Conservation (phyloP, 2,329 filamentous ascomycete species). For the Didymella pomorum region DNA sequence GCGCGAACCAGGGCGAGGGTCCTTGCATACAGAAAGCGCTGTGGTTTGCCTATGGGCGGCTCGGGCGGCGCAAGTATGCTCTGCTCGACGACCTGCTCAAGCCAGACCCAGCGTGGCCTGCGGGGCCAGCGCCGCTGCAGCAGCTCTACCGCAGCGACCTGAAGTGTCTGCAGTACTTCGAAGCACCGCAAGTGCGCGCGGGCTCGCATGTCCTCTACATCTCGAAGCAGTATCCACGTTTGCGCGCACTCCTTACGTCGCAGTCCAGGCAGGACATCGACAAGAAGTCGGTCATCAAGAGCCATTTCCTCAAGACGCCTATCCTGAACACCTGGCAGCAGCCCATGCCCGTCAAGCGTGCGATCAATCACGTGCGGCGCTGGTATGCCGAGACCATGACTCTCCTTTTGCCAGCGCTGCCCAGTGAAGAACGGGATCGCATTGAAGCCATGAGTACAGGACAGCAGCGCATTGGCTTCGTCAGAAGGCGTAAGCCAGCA, state of each 20-base stretch:
- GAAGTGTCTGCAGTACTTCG: conserved; percentile 42
- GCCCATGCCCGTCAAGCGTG: conserved; percentile 56
- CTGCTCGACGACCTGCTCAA: conserved; percentile 46
- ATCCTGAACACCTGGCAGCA: conserved; percentile 56
- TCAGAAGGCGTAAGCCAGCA: conserved; percentile 30
- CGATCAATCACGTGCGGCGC: conserved; percentile 53
- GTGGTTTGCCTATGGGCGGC: conserved; percentile 64
- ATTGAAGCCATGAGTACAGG: conserved; percentile 53
- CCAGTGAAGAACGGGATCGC: conserved; percentile 54
- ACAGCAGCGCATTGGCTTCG: conserved; percentile 35
- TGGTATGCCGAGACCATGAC: conserved; percentile 57
- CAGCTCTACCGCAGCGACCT: conserved; percentile 48
- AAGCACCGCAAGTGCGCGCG: conserved; percentile 33
- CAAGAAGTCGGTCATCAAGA: conserved; percentile 37
- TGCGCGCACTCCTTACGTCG: conserved; percentile 39
- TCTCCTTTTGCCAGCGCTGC: conserved; percentile 56
- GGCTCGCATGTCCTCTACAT: conserved; percentile 34
- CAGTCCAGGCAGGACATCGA: conserved; percentile 33
- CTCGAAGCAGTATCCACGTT: conserved; percentile 42
- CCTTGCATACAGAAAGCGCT: conserved; percentile 62
- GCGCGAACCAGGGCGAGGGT: conserved; percentile 65
- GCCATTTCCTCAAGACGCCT: conserved; percentile 46
- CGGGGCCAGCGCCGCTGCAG: conserved; percentile 40
- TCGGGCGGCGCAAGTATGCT: conserved; percentile 60
- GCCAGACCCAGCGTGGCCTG: conserved; percentile 28